These are phyloP conservation scores for Cystofilobasidium capitatum DNA, from an alignment of 768 basidiomycete genomes.

Conservation along the genomic window DNA sequence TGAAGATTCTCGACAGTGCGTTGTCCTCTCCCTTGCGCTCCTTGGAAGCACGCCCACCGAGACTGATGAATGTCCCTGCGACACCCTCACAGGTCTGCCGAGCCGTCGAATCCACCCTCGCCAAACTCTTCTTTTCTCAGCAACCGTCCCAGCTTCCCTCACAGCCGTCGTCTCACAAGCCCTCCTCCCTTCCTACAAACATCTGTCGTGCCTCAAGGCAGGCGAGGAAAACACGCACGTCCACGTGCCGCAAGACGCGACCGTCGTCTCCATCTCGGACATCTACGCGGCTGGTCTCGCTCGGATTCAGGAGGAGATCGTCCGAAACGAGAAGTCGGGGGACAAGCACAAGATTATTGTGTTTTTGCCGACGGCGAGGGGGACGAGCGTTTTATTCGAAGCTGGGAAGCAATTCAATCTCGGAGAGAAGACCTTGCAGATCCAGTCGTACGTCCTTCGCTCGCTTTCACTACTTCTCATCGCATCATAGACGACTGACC, in stretches of 20 bases:
- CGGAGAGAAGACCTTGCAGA: background rate
- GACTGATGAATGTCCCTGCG: no score
- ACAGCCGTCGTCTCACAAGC: background rate
- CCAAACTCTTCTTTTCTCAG: background rate
- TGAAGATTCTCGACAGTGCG: no score
- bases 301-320: background rate
- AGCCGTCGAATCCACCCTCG: background rate
- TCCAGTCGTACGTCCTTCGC: constrained; percentile 1
- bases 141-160: background rate
- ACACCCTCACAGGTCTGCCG: constrained; percentile 21
- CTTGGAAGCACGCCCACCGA: no score
- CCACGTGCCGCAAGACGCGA: background rate
- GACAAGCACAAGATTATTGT: constrained; percentile 42
- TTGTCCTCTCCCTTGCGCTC: no score
- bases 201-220: background rate
- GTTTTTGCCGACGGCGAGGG: constrained; percentile 59
- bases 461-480: background rate
- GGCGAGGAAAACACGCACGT: constrained; percentile 15
- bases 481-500: constrained; percentile 11
- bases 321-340: background rate
- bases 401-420: constrained; percentile 32
- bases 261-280: background rate
- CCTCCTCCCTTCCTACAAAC: background rate
- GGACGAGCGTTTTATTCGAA: constrained; percentile 44
- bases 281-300: background rate